Evolutionary conservation across 1,139 yeast species (phyloP).

Genomic region (Pichia sp.): DNA sequence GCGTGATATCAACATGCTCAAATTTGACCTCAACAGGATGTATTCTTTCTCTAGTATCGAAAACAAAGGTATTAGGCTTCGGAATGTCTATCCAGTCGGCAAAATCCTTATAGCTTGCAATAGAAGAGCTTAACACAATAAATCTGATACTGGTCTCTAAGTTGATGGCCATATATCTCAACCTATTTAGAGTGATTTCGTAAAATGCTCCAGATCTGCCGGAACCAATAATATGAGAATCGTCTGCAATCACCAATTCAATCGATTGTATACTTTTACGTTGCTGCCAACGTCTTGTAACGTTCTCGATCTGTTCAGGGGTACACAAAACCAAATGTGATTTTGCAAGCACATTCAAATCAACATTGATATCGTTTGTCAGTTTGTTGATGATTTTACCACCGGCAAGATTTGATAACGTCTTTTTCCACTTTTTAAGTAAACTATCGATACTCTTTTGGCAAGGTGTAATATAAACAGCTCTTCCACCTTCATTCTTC

Average conservation of each 20-base stretch:
- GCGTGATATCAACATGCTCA: conserved; percentile 39
- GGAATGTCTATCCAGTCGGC: conserved; percentile 81
- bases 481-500: conserved; percentile 54
- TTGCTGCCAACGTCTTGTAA: conserved; percentile 79
- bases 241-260: conserved; percentile 66
- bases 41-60: conserved; percentile 53
- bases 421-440: conserved; percentile 42
- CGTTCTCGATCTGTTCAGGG: conserved; percentile 63
- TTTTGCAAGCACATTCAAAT: conserved; percentile 44
- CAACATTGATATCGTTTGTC: conserved; percentile 53
- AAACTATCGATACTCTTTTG: conserved; percentile 45
- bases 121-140: conserved; percentile 58
- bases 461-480: conserved; percentile 58
- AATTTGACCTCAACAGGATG: conserved; percentile 52
- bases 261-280: conserved; percentile 61
- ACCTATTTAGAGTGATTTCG: conserved; percentile 63
- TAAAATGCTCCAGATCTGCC: conserved; percentile 49
- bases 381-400: conserved; percentile 47
- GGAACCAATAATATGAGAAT: conserved; percentile 62
- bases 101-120: conserved; percentile 69
- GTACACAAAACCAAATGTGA: conserved; percentile 71
- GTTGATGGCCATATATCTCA: conserved; percentile 62
- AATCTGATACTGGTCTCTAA: conserved; percentile 47
- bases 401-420: conserved; percentile 36
- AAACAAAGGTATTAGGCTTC: conserved; percentile 54